Evolutionary conservation across 148 eudicot species (phyloP).

Genomic region (Rhododendron molle): DNA sequence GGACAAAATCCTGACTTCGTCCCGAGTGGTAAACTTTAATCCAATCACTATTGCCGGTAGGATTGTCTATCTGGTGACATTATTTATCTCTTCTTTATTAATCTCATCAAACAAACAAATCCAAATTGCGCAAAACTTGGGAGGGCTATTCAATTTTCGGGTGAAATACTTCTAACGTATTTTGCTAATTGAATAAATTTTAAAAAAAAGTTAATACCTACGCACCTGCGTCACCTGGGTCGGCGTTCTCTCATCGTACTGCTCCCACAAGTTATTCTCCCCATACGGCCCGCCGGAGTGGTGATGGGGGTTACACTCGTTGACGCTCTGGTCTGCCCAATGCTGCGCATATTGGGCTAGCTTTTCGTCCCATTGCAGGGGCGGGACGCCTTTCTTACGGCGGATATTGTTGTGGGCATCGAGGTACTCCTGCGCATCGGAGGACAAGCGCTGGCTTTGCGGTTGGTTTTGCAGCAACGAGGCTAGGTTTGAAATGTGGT

Average conservation of each 20-base stretch:
- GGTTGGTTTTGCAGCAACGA: background rate
- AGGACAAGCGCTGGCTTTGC: background rate
- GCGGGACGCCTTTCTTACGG: constrained; percentile 6
- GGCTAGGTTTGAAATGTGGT: background rate
- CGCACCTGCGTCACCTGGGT: constrained; percentile 5
- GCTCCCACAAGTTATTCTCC: constrained; percentile 26
- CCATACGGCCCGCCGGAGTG: constrained; percentile 24
- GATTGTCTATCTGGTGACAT: too few relatives aligned
- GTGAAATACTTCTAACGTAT: too few relatives aligned
- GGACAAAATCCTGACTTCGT: too few relatives aligned
- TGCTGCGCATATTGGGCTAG: constrained; percentile 18
- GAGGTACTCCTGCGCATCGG: constrained; percentile 14
- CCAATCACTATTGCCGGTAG: too few relatives aligned
- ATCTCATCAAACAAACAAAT: background rate
- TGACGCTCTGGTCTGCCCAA: constrained; percentile 11
- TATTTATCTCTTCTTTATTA: too few relatives aligned
- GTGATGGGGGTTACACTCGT: constrained; percentile 17
- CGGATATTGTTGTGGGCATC: constrained; percentile 31
- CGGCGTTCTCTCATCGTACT: constrained; percentile 16
- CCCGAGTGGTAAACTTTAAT: too few relatives aligned
- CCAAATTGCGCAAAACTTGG: background rate
- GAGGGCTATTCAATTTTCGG: too few relatives aligned
- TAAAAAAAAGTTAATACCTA: background rate
- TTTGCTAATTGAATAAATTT: background rate
- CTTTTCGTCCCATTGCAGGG: constrained; percentile 21